Base-by-base conservation (phyloP, 139 green algal species). In the Desmodesmus armatus region DNA sequence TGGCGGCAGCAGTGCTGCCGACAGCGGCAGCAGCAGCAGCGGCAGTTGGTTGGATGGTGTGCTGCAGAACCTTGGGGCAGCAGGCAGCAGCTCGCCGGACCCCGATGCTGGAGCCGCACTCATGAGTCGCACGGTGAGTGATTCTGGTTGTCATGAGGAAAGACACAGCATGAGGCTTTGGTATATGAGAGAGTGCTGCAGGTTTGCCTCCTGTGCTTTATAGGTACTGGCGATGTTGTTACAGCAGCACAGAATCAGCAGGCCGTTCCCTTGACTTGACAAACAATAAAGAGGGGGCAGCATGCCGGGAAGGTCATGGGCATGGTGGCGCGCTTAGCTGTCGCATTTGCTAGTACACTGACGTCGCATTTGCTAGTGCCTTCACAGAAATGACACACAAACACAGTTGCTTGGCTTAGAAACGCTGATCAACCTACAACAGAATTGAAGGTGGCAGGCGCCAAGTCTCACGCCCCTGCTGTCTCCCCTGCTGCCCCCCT, bases 1-100 rank as follows among this genome's bases (percentile, higher is more conserved):
- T 29, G 44, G 43, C n/a, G 66, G 13, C 40, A 27, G 78, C 40
- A 55, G 87, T 72, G 60, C 40, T 74, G 60, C 83, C 29, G 41
- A 49, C 80, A 82, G 67, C 44, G 41, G 62, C 66, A 33, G 31
- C 39, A 49, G 47, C 49, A 11, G 35, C 37, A n/a, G 35, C 35
- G 69, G 11, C 35, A 44, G 69, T 55, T 60, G 27, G 27, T 44
- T 62, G 40, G 44, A 3, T 65, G 27, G 47, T 35, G 5, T 73
- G 70, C 70, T 40, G 40, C 6, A 21, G 15, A 19, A n/a, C 47
- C 49, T 19, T 17, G 73, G 21, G 33, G 47, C n/a, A n/a, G n/a
- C n/a, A n/a, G n/a, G n/a, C n/a, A n/a, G n/a, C n/a, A n/a, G n/a
- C n/a, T n/a, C n/a, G 19, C 31, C 33, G 3, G 73, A 80, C 35